These are phyloP conservation scores for Xylaria sp. DNA, from an alignment of 2,329 filamentous ascomycete species.

Conservation along the genomic window DNA sequence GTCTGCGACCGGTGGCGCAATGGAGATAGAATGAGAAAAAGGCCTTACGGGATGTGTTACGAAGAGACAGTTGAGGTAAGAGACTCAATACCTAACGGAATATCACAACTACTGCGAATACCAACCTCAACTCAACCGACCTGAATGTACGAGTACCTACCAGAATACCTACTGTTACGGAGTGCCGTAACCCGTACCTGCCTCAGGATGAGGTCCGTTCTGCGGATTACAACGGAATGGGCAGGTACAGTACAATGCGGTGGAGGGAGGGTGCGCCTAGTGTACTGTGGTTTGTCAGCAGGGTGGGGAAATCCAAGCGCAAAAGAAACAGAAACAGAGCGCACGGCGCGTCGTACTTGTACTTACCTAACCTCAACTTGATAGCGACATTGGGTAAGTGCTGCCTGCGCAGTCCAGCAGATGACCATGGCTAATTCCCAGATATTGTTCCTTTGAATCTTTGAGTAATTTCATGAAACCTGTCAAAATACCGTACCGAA, in stretches of 20 bases:
- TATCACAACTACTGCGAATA: no score
- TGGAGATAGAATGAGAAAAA: not conserved
- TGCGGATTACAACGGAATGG: not conserved
- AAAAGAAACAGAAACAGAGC: no score
- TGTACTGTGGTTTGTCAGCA: constrained; percentile 14
- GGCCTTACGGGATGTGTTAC: not conserved
- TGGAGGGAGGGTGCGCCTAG: not conserved
- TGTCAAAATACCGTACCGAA: not conserved
- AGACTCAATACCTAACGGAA: no score
- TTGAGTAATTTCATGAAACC: not conserved
- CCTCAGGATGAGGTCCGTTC: not conserved
- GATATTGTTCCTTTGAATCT: not conserved
- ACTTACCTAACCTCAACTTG: no score
- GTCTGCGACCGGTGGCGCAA: not conserved
- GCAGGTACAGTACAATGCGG: not conserved
- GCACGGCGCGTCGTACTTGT: no score
- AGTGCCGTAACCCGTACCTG: not conserved
- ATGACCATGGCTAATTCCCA: not conserved
- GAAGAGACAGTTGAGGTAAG: not conserved
- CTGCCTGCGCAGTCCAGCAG: not conserved
- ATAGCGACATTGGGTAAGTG: not conserved
- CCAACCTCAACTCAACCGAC: no score
- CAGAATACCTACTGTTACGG: no score
- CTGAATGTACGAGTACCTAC: no score
- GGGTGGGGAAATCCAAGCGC: not conserved